Base-by-base conservation (phyloP, 352 stramenopile genomes). In the Phytopythium sindhum region DNA sequence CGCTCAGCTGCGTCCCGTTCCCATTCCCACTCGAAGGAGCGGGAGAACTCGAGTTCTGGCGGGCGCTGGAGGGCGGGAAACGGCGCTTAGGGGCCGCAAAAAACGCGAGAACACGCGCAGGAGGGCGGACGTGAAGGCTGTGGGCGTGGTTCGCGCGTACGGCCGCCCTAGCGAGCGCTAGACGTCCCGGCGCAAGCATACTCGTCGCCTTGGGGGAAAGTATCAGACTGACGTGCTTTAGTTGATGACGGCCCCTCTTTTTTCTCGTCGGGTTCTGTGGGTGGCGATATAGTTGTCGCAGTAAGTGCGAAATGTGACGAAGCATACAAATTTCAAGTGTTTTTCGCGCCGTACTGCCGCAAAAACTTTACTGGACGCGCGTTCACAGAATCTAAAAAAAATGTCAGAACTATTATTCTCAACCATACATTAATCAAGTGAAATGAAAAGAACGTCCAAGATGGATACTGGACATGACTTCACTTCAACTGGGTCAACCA, bases 1-100 rank as follows among this genome's bases (percentile, higher is more conserved):
- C 81, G 63, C 69, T 88, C 66, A 88, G 60, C 58, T 68, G 51
- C 51, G 54, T 42, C 2, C 21, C 42, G 39, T 15, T 4, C 12
- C 42, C 42, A 12, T 14, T 24, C 19, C 14, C 41, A 11, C 23
- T 21, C 2, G 8, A 31, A 17, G n/a, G n/a, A 15, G 44, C 11
- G 10, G 44, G 23, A 53, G 47, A 28, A 28, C n/a, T 53, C 23
- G 47, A 53, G 47, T 14, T 53, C 7, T 53, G 47, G 11, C 47
- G 47, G 6, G 23, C 24, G 24, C 24, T 53, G 4, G 47, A 53
- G 47, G 12, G 2, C 23, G 47, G 4, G 15, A 42, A 17, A 57
- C 51, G 29, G 6, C 51, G 47, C 47, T 5, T 53, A 35, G 47
- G 47, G 24, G 24, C 47, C 23, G 47, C 47, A 31, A 17, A 33